Evolutionary conservation across 179 eudicot species (phyloP).

Genomic region (Heliamphora ciliata): DNA sequence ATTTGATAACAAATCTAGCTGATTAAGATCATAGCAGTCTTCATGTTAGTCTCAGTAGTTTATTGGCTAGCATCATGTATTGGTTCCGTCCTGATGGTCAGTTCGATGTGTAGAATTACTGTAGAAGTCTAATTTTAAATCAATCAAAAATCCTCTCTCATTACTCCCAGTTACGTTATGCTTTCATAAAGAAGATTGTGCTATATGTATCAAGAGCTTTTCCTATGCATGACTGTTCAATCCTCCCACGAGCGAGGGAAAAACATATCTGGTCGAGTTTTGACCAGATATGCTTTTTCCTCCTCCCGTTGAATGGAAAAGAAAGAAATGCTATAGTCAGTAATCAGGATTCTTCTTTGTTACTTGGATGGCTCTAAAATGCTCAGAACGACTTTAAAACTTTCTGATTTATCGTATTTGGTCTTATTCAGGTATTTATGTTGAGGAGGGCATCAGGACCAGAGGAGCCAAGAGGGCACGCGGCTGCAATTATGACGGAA

Average conservation of each 20-base stretch:
- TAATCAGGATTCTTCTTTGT: not conserved
- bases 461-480: slow-evolving; percentile 72
- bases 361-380: not conserved
- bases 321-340: not conserved
- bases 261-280: not conserved
- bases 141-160: not conserved
- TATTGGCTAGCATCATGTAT: not conserved
- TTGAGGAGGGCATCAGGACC: slow-evolving; percentile 48
- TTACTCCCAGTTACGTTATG: not conserved
- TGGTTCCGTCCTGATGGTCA: not conserved
- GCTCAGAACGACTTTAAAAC: not conserved
- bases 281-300: not conserved
- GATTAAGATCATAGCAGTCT: not conserved
- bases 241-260: not conserved
- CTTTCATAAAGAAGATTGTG: not conserved
- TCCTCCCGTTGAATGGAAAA: not conserved
- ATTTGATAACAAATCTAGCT: not conserved
- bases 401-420: not conserved
- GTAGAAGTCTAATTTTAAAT: not conserved
- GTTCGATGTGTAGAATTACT: not conserved
- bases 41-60: not conserved
- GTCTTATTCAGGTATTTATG: slow-evolving; percentile 57
- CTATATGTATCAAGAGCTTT: too few species aligned
- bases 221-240: not conserved
- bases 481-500: slow-evolving; percentile 73